phyloP scores from a whole-genome alignment of 805 yeast genomes.

The Yarrowia keelungensis region DNA sequence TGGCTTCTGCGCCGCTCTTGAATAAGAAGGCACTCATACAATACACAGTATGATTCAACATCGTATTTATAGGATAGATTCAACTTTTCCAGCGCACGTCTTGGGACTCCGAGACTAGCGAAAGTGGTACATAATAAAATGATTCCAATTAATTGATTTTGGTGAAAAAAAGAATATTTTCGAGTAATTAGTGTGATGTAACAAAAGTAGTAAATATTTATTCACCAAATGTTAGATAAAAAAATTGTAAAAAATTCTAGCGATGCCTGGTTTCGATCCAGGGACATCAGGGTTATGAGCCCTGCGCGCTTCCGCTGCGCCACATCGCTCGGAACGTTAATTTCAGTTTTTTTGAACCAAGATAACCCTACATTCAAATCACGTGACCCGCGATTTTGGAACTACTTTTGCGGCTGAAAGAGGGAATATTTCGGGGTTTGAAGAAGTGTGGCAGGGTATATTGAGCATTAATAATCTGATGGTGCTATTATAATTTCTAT shows the following conservation, averaged over 20 bases:
- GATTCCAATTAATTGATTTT: conserved; percentile 7
- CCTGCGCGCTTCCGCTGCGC: conserved; percentile 88
- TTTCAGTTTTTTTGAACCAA: neutral
- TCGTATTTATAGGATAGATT: conserved; percentile 39
- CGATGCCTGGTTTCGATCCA: conserved; percentile 92
- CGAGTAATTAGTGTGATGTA: too few relatives aligned
- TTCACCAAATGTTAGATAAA: neutral
- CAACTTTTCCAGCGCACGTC: conserved; percentile 25
- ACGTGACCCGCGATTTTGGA: neutral
- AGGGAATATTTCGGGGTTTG: too few relatives aligned
- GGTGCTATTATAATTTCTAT: too few relatives aligned
- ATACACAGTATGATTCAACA: conserved; percentile 25
- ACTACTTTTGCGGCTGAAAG: too few relatives aligned
- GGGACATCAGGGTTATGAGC: conserved; percentile 96
- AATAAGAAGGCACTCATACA: conserved; percentile 21
- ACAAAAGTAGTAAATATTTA: too few relatives aligned
- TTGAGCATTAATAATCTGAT: too few relatives aligned
- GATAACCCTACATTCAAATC: neutral
- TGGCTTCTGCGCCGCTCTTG: conserved; percentile 16
- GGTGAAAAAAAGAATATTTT: neutral
- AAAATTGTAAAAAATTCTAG: conserved; percentile 52
- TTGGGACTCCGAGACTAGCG: neutral
- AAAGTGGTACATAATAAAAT: conserved; percentile 32
- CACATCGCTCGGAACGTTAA: conserved; percentile 49
- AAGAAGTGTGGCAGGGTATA: too few relatives aligned